phyloP scores from a whole-genome alignment of 257 asterid species.

The Linderniella brevidens region DNA sequence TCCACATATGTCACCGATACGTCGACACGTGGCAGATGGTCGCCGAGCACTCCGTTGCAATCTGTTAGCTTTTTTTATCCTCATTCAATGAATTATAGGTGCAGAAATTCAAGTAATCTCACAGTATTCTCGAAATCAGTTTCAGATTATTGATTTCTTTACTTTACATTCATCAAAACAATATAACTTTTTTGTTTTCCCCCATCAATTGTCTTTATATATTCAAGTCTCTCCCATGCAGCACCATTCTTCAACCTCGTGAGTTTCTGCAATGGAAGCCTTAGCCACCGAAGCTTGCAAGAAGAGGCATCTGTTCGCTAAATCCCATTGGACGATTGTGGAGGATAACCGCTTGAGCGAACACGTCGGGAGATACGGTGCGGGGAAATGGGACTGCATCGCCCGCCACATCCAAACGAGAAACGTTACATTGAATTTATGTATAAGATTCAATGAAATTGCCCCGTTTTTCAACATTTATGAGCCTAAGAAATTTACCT shows the following conservation, averaged over 20 bases:
- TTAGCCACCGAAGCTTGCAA: background rate
- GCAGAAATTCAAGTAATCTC: slow-evolving; percentile 14
- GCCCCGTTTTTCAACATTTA: background rate
- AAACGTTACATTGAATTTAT: slow-evolving; percentile 12
- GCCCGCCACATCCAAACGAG: slow-evolving; percentile 22
- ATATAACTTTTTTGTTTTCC: slow-evolving; percentile 1
- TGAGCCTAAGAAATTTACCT: too few relatives aligned
- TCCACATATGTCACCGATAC: slow-evolving; percentile 5
- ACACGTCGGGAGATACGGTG: slow-evolving; percentile 15
- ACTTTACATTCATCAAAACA: slow-evolving; percentile 13
- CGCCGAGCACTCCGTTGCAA: slow-evolving; percentile 11
- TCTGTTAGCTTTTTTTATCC: slow-evolving; percentile 7
- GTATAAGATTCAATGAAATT: background rate
- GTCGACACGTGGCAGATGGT: slow-evolving; percentile 12
- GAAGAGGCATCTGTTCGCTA: background rate
- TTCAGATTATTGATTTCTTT: slow-evolving; percentile 8
- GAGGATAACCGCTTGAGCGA: slow-evolving; percentile 17
- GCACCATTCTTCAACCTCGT: too few relatives aligned
- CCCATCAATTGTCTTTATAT: slow-evolving; percentile 12
- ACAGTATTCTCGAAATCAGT: slow-evolving; percentile 16
- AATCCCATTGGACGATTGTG: slow-evolving; percentile 19
- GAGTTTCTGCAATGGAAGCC: slow-evolving; percentile 15
- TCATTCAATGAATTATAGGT: slow-evolving; percentile 15
- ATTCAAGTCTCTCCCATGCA: background rate
- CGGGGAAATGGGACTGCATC: slow-evolving; percentile 18